Conservation (phyloP, 148 eudicot species). For the Rhododendron henanense region DNA sequence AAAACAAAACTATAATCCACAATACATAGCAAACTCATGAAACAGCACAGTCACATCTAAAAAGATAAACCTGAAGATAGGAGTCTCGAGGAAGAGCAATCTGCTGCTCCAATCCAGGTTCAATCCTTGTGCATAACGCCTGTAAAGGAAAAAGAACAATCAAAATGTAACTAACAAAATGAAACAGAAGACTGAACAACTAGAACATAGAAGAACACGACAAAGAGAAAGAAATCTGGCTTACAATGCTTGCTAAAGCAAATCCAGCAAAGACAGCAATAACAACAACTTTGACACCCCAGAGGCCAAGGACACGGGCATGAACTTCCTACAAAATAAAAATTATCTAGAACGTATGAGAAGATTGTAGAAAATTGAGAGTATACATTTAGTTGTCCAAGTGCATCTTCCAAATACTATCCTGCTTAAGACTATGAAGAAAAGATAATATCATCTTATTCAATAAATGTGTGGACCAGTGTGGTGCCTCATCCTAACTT, state of each 20-base stretch:
- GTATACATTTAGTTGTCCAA: not conserved
- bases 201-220: not conserved
- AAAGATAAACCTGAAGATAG: constrained; percentile 78
- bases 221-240: constrained; percentile 18
- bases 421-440: not conserved
- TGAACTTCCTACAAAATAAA: constrained; percentile 69
- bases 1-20: constrained; percentile 11
- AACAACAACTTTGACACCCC: constrained; percentile 80
- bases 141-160: constrained; percentile 20
- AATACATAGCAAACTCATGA: constrained; percentile 8
- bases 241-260: constrained; percentile 91
- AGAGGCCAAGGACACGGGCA: constrained; percentile 72
- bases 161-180: not conserved
- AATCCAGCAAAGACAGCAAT: constrained; percentile 65
- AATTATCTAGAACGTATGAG: not conserved
- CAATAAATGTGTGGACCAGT: not conserved
- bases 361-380: not conserved
- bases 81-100: constrained; percentile 97
- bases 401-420: not conserved
- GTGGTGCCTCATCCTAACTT: not conserved
- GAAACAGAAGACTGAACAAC: not conserved
- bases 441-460: not conserved
- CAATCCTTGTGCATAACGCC: constrained; percentile 94
- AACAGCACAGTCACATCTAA: not conserved
- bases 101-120: constrained; percentile 97